phyloP scores from a whole-genome alignment of 2,329 filamentous ascomycete genomes.

The Neoarthrinium moseri region DNA sequence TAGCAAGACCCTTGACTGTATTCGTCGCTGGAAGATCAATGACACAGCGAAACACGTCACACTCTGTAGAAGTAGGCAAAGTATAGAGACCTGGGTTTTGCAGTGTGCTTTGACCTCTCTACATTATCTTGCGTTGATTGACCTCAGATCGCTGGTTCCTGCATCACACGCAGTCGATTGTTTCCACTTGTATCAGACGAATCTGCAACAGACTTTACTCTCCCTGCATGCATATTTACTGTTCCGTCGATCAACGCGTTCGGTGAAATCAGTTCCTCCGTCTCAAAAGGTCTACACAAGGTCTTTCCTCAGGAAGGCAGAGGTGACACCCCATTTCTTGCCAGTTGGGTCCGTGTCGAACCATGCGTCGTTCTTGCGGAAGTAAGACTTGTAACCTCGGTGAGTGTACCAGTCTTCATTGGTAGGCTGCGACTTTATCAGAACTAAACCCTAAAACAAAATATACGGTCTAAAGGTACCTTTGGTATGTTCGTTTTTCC shows the following conservation, averaged over 20 bases:
- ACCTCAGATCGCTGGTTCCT: too few species aligned
- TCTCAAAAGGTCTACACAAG: conserved; percentile 7
- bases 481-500: conserved; percentile 11
- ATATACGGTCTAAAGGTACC: conserved; percentile 8
- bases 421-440: conserved; percentile 14
- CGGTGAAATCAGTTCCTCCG: background rate
- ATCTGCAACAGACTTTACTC: background rate
- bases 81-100: too few species aligned
- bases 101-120: too few species aligned
- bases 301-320: conserved; percentile 16
- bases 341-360: conserved; percentile 19
- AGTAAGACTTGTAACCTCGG: conserved; percentile 21
- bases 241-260: background rate
- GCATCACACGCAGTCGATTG: too few species aligned
- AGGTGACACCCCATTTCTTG: conserved; percentile 15
- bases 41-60: too few species aligned
- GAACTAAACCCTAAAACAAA: background rate
- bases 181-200: too few species aligned
- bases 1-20: too few species aligned
- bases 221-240: background rate
- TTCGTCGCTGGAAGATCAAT: too few species aligned
- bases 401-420: conserved; percentile 24
- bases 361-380: conserved; percentile 13
- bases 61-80: too few species aligned
- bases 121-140: too few species aligned